Percentiles rank a stretch among this genome's conserved stretches.
phyloP scores from a whole-genome alignment of 164 flowering plant genomes.

The Vitis rupestris region DNA sequence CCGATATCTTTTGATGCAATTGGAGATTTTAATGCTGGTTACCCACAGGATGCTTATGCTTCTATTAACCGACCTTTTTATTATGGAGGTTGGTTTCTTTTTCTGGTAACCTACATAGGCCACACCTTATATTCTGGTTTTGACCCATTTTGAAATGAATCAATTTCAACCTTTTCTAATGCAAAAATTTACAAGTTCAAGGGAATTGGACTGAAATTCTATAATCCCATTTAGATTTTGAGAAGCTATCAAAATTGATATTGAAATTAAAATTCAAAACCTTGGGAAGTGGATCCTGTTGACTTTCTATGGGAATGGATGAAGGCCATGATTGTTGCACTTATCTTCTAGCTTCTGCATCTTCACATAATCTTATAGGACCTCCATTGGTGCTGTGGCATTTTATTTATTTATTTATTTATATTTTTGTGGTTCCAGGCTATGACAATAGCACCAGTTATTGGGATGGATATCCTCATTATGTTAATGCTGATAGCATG shows the following conservation, averaged over 20 bases:
- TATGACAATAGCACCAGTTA: slow-evolving; percentile 39
- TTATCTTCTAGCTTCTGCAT: background rate
- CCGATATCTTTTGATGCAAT: slow-evolving; percentile 30
- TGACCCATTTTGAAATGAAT: background rate
- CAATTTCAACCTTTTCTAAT: too few relatives aligned
- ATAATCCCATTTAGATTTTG: background rate
- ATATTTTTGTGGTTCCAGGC: slow-evolving; percentile 34
- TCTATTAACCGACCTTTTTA: slow-evolving; percentile 46
- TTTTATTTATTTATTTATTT: background rate
- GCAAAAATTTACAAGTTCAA: too few relatives aligned
- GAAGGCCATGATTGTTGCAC: background rate
- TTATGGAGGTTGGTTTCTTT: slow-evolving; percentile 49
- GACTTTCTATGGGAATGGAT: too few relatives aligned
- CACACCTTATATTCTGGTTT: background rate
- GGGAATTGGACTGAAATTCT: too few relatives aligned
- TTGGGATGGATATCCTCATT: slow-evolving; percentile 65
- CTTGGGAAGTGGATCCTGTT: background rate
- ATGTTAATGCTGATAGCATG: slow-evolving; percentile 51
- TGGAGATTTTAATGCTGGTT: slow-evolving; percentile 30
- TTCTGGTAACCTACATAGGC: background rate
- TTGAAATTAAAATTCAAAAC: background rate
- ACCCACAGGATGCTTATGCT: slow-evolving; percentile 41
- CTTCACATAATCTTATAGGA: background rate
- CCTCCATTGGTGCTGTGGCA: background rate
- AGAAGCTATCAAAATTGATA: background rate